phyloP scores from a whole-genome alignment of 208 protist genomes.

The Spongospora subterranea region DNA sequence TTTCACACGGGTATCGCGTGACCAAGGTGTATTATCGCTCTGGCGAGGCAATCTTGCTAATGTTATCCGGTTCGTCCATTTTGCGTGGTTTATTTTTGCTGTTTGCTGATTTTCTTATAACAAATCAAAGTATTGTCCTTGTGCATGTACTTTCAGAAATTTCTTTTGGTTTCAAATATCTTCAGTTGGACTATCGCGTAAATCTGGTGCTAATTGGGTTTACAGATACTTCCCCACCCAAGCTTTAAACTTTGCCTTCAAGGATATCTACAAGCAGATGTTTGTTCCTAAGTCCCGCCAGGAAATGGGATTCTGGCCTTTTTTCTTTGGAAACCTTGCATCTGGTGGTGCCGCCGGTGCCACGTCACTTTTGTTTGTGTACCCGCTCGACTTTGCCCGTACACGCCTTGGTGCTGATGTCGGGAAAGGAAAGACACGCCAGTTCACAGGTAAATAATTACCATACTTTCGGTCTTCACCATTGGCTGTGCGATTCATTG shows the following conservation, averaged over 20 bases:
- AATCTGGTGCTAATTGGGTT: too few species aligned
- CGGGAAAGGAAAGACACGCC: conserved; percentile 79
- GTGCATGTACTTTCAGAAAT: too few species aligned
- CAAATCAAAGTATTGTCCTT: too few species aligned
- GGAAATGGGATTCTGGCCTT: conserved; percentile 80
- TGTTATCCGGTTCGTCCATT: conserved; percentile 80
- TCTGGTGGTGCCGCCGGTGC: conserved; percentile 94
- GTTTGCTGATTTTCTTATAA: not conserved
- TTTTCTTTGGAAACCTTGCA: conserved; percentile 89
- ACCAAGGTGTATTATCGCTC: conserved; percentile 90
- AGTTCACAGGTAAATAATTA: conserved; percentile 81
- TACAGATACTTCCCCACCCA: conserved; percentile 95
- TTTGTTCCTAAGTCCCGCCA: conserved; percentile 85
- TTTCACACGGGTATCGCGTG: conserved; percentile 85
- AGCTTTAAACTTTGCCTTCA: conserved; percentile 97
- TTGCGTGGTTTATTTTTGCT: not conserved
- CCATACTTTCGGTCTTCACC: not conserved
- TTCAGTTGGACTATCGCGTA: too few species aligned
- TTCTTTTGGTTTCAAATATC: too few species aligned
- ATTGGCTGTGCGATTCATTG: too few species aligned
- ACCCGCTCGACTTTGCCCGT: conserved; percentile 95
- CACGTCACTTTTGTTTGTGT: conserved; percentile 90
- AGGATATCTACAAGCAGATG: conserved; percentile 91
- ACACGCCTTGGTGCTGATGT: conserved; percentile 89
- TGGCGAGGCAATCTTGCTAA: conserved; percentile 96